phyloP scores from a whole-genome alignment of 208 protist species.

The Crithidia bombi region DNA sequence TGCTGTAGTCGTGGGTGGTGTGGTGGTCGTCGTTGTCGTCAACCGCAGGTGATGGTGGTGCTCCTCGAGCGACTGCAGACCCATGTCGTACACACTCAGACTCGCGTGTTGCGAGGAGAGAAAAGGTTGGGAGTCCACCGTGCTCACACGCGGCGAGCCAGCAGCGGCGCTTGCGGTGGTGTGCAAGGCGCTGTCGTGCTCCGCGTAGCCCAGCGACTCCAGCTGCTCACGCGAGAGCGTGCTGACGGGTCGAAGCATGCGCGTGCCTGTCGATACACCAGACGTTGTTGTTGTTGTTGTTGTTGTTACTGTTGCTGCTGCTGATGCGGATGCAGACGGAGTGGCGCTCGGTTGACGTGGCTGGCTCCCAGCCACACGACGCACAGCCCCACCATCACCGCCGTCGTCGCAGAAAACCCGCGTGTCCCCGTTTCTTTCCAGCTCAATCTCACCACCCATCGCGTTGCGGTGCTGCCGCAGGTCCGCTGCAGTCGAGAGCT shows the following conservation, averaged over 20 bases:
- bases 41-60: slow-evolving; percentile 33
- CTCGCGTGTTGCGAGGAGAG: background rate
- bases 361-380: no score
- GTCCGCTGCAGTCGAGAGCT: no score
- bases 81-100: slow-evolving; percentile 27
- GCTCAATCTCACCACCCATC: no score
- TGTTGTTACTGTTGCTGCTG: background rate
- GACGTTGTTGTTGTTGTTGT: background rate
- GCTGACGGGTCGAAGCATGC: no score
- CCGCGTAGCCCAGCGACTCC: background rate
- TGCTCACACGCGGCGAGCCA: slow-evolving; percentile 5
- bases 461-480: background rate
- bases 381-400: background rate
- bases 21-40: slow-evolving; percentile 18
- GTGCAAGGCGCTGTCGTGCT: background rate
- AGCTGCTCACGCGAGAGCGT: background rate
- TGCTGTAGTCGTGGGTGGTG: no score
- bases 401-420: background rate
- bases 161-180: slow-evolving; percentile 2
- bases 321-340: background rate
- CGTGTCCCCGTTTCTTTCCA: no score
- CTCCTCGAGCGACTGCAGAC: slow-evolving; percentile 35
- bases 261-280: no score
- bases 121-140: background rate
- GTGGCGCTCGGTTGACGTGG: background rate